Evolutionary conservation across 2,329 filamentous ascomycete genomes (phyloP), one percentile per base, ranked within the genome.

Genomic region (Tolypocladium nubicola): DNA sequence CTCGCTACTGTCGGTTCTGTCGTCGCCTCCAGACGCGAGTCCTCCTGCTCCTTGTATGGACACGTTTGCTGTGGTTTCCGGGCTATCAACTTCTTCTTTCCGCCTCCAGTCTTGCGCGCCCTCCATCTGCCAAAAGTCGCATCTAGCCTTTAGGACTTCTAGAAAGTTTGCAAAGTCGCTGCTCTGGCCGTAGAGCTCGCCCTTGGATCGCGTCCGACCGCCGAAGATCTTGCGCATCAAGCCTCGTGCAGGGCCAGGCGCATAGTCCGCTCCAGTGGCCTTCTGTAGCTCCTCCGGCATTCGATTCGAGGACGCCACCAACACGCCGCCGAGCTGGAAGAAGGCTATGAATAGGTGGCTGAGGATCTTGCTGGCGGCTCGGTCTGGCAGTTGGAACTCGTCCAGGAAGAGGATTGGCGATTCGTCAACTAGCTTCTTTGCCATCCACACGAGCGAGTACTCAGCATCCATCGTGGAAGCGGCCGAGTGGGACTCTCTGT

Each of bases 41-140:
- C 47, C 52, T 4, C 40, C 41, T 6, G 43, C 54, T 10, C 60
- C 54, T 5, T 49, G 41, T 10, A 49, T 52, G 3, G 39, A 30
- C n/a, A 26, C 47, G 11, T 7, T 38, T n/a, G 35, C 52, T 41
- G 37, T 49, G 45, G 53, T 52, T 4, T 61, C 53, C 0, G 56
- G 56, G 7, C 57, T 60, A 1, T 61, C 61, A 0, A 59, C 53
- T 38, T 71, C 69, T 52, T 87, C 83, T 54, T 79, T 73, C 62
- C 83, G 74, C 62, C 89, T 76, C 77, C 88, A 93, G 66, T 94
- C 89, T 57, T 76, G 82, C 2, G 80, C 80, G 1, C 88, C 85
- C 62, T 90, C 87, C 81, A 93, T 91, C 67, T 92, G 86, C 87
- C 88, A 92, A 54, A 92, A 85, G 64, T 93, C 88, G 66, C 89